Evolutionary conservation across 2,329 filamentous ascomycete genomes (phyloP).

Genomic region (Aspergillus sp.): DNA sequence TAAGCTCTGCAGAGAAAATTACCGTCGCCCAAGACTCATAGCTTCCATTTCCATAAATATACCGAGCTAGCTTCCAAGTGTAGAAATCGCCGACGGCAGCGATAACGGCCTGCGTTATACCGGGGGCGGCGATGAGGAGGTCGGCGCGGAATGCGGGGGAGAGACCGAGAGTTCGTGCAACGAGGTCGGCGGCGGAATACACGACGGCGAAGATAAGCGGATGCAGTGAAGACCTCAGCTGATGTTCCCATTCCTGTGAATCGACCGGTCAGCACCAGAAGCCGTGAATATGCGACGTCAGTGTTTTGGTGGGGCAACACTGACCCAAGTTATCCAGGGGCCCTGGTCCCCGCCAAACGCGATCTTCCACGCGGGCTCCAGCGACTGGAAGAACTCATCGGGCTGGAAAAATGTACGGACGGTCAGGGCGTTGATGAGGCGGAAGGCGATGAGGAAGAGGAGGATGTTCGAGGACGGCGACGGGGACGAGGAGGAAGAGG

Average conservation of each 20-base stretch:
- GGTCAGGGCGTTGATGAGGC: constrained; percentile 75
- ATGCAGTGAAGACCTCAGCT: constrained; percentile 86
- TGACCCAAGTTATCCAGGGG: constrained; percentile 95
- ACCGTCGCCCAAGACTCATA: constrained; percentile 69
- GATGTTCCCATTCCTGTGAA: constrained; percentile 83
- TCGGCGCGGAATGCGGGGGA: constrained; percentile 60
- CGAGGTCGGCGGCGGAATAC: constrained; percentile 63
- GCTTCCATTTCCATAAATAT: constrained; percentile 66
- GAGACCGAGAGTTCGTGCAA: constrained; percentile 57
- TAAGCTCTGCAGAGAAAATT: constrained; percentile 22
- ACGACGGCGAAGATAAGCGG: constrained; percentile 78
- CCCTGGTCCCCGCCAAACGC: constrained; percentile 75
- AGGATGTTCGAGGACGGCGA: constrained; percentile 48
- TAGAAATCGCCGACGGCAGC: constrained; percentile 81
- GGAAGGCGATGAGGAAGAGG: constrained; percentile 60
- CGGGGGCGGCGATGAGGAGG: constrained; percentile 71
- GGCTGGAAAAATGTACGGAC: constrained; percentile 94
- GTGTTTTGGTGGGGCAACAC: constrained; percentile 26
- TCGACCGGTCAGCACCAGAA: constrained; percentile 2
- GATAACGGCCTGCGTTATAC: constrained; percentile 72
- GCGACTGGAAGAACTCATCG: constrained; percentile 93
- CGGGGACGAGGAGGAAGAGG: constrained; percentile 38
- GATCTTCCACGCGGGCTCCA: constrained; percentile 90
- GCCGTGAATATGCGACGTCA: not conserved
- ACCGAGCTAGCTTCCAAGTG: constrained; percentile 78